These are phyloP conservation scores for Avena eriantha DNA, from an alignment of 176 grass and related monocot genomes.

Conservation along the genomic window DNA sequence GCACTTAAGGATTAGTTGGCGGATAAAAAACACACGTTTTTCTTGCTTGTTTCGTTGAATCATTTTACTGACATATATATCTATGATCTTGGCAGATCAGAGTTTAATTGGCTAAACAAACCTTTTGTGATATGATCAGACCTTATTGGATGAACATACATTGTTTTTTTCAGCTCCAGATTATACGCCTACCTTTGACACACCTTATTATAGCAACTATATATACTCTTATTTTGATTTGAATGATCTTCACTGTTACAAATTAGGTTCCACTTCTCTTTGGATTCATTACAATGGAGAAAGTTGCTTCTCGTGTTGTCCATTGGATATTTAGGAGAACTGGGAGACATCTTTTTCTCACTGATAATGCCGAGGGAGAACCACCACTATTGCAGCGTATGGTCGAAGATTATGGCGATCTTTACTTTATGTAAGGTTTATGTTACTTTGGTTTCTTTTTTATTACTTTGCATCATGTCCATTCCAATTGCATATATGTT, in stretches of 20 bases:
- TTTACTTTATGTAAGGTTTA: constrained; percentile 85
- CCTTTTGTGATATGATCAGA: neutral
- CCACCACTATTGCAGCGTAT: constrained; percentile 77
- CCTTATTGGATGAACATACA: neutral
- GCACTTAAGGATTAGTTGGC: neutral
- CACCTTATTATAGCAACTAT: neutral
- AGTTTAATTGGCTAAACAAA: neutral
- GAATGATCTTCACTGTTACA: constrained; percentile 16
- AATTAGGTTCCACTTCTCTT: constrained; percentile 88
- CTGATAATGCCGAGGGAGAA: constrained; percentile 74
- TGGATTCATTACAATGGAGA: constrained; percentile 76
- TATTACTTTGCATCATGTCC: neutral
- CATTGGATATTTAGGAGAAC: constrained; percentile 94
- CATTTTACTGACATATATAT: neutral
- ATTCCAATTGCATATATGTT: neutral
- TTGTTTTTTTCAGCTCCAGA: neutral
- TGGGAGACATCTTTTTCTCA: constrained; percentile 95
- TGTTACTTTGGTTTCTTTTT: constrained; percentile 21
- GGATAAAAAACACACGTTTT: neutral
- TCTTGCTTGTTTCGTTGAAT: neutral
- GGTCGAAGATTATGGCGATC: constrained; percentile 70
- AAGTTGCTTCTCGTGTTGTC: constrained; percentile 69
- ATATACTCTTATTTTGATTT: constrained; percentile 13
- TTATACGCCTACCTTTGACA: neutral
- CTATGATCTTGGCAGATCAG: neutral